Conservation (phyloP, 441 rosid genomes). For the Omphalea diandra region DNA sequence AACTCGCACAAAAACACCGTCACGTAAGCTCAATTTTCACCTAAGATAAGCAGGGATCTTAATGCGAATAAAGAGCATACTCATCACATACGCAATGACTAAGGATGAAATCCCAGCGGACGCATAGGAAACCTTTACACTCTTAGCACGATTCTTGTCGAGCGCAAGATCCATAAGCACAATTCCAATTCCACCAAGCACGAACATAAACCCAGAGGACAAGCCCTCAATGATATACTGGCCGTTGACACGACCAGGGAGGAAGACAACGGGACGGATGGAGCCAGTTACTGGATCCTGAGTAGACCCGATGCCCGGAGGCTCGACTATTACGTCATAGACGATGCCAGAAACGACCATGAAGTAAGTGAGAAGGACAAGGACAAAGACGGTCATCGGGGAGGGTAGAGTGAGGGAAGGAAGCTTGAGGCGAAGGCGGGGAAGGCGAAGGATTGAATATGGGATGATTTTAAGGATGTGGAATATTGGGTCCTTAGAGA, state of each 20-base stretch:
- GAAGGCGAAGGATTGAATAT: slow-evolving; percentile 66
- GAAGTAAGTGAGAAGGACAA: slow-evolving; percentile 86
- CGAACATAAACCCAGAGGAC: slow-evolving; percentile 91
- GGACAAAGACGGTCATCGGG: slow-evolving; percentile 75
- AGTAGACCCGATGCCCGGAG: slow-evolving; percentile 91
- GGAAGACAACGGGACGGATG: slow-evolving; percentile 81
- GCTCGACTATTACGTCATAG: slow-evolving; percentile 94
- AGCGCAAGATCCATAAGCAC: slow-evolving; percentile 81
- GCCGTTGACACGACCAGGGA: slow-evolving; percentile 87
- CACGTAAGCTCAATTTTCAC: slow-evolving; percentile 33
- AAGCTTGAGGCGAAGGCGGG: slow-evolving; percentile 85
- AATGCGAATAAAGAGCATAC: slow-evolving; percentile 92
- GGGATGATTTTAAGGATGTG: slow-evolving; percentile 58
- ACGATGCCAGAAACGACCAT: too few relatives aligned
- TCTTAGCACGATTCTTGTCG: slow-evolving; percentile 76
- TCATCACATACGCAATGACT: slow-evolving; percentile 79
- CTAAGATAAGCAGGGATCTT: slow-evolving; percentile 93
- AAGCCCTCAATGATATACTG: slow-evolving; percentile 97
- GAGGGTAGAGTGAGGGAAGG: slow-evolving; percentile 82
- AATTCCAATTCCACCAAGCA: slow-evolving; percentile 80
- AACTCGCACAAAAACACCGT: too few relatives aligned
- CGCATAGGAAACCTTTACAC: slow-evolving; percentile 72
- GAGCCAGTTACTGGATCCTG: slow-evolving; percentile 87
- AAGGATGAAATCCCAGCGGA: slow-evolving; percentile 72
- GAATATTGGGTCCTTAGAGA: slow-evolving; percentile 64